Evolutionary conservation across 2,329 filamentous ascomycete species (phyloP).

Genomic region (Penicillium sp.): DNA sequence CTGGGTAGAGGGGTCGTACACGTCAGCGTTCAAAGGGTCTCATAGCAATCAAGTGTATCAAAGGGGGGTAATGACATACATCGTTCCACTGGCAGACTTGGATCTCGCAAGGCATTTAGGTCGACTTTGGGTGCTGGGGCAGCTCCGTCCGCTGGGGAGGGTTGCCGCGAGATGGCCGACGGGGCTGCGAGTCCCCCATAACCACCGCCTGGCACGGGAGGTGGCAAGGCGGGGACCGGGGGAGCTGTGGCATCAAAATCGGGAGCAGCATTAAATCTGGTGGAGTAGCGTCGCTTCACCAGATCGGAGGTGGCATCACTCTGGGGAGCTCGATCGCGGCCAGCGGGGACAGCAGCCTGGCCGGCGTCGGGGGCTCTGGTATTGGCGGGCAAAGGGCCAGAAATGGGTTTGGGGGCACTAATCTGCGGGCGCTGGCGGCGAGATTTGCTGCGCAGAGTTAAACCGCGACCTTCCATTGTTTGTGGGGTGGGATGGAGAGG

Average conservation of each 20-base stretch:
- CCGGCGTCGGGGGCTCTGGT: slow-evolving; percentile 42
- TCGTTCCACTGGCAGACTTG: slow-evolving; percentile 76
- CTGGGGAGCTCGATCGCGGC: slow-evolving; percentile 48
- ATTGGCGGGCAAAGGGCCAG: slow-evolving; percentile 42
- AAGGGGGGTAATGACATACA: slow-evolving; percentile 61
- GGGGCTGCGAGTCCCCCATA: slow-evolving; percentile 49
- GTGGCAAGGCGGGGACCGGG: slow-evolving; percentile 68
- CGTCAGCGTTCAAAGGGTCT: slow-evolving; percentile 20
- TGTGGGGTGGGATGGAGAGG: slow-evolving; percentile 2
- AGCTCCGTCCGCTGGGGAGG: slow-evolving; percentile 57
- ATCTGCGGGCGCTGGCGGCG: slow-evolving; percentile 58
- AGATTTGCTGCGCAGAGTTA: slow-evolving; percentile 67
- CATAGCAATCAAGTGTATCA: not conserved
- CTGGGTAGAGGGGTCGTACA: slow-evolving; percentile 22
- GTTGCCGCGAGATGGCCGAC: slow-evolving; percentile 47
- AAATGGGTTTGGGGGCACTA: slow-evolving; percentile 63
- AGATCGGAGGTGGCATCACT: slow-evolving; percentile 71
- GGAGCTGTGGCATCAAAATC: slow-evolving; percentile 69
- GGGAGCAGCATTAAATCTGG: slow-evolving; percentile 80
- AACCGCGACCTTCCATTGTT: slow-evolving; percentile 59
- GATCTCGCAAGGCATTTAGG: slow-evolving; percentile 76
- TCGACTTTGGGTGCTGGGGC: slow-evolving; percentile 70
- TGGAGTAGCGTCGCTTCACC: slow-evolving; percentile 93
- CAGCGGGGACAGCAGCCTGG: slow-evolving; percentile 32
- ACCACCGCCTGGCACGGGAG: slow-evolving; percentile 58